Evolutionary conservation across 306 rosid genomes (phyloP).

Genomic region (Malus sylvestris): DNA sequence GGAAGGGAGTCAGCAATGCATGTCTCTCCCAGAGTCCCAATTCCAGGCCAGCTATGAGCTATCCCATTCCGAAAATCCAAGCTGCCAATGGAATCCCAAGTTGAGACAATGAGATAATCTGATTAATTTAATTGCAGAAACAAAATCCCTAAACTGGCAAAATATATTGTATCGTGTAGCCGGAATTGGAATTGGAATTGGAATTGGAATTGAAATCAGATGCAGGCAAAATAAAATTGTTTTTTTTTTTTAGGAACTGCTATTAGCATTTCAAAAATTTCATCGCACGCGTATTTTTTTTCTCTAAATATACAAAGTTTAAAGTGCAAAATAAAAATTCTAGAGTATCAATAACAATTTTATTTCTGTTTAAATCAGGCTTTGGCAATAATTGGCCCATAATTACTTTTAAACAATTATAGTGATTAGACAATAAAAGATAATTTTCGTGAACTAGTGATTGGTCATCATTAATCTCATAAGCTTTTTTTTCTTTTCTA

Average conservation of each 20-base stretch:
- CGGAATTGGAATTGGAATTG: not conserved
- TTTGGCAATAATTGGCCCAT: not conserved
- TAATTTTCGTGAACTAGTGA: too few relatives aligned
- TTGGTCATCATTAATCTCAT: too few relatives aligned
- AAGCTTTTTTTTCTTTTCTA: too few relatives aligned
- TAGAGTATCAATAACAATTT: too few relatives aligned
- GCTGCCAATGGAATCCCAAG: constrained; percentile 11
- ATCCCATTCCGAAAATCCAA: not conserved
- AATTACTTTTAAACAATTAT: too few relatives aligned
- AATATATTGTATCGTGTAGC: not conserved
- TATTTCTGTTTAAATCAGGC: too few relatives aligned
- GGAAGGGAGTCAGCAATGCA: not conserved
- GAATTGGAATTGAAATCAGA: not conserved
- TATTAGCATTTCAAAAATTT: too few relatives aligned
- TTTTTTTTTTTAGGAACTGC: too few relatives aligned
- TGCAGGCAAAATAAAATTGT: not conserved
- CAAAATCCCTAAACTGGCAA: not conserved
- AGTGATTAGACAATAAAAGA: too few relatives aligned
- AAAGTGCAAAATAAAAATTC: too few relatives aligned
- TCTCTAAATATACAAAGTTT: too few relatives aligned
- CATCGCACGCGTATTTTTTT: too few relatives aligned
- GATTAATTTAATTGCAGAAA: not conserved
- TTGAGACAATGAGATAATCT: not conserved
- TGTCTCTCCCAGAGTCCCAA: not conserved
- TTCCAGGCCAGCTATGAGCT: not conserved